Percentiles rank a stretch among this genome's conserved stretches.
phyloP scores from a whole-genome alignment of 2,329 filamentous ascomycete species.

The Graphilbum sp. region DNA sequence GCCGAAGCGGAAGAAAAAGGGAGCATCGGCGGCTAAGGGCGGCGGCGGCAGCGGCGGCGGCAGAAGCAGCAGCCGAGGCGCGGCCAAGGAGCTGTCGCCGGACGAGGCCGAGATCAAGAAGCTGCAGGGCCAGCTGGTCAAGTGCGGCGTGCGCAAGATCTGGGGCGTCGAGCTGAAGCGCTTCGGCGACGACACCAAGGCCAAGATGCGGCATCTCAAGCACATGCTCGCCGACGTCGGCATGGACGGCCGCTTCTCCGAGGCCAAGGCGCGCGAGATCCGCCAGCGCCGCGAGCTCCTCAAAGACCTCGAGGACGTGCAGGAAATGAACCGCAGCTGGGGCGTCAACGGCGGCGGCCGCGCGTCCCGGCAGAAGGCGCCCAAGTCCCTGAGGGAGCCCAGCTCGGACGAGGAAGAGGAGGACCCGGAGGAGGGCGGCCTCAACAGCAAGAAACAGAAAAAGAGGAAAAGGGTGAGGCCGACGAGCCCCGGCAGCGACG shows the following conservation, averaged over 20 bases:
- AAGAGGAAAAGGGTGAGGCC: slow-evolving; percentile 18
- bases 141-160: slow-evolving; percentile 84
- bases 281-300: slow-evolving; percentile 73
- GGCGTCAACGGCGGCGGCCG: slow-evolving; percentile 33
- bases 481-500: slow-evolving; percentile 17
- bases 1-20: slow-evolving; percentile 13
- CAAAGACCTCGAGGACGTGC: slow-evolving; percentile 70
- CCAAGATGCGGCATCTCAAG: slow-evolving; percentile 70
- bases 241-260: slow-evolving; percentile 78
- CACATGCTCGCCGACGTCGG: slow-evolving; percentile 64
- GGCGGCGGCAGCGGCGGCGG: slow-evolving; percentile 18
- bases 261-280: slow-evolving; percentile 70
- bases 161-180: slow-evolving; percentile 75
- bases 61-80: neutral
- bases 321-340: slow-evolving; percentile 68
- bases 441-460: neutral
- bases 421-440: too few species aligned
- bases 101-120: slow-evolving; percentile 73
- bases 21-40: slow-evolving; percentile 22
- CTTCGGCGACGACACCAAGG: slow-evolving; percentile 52
- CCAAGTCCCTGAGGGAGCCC: slow-evolving; percentile 21
- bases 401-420: slow-evolving; percentile 18
- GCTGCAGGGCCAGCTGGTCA: slow-evolving; percentile 69
- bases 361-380: slow-evolving; percentile 11
- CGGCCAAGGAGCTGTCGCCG: slow-evolving; percentile 26